Percentiles rank a stretch among this genome's conserved stretches.
phyloP scores from a whole-genome alignment of 2,329 filamentous ascomycete genomes.

The Stachybotrys echinatus region DNA sequence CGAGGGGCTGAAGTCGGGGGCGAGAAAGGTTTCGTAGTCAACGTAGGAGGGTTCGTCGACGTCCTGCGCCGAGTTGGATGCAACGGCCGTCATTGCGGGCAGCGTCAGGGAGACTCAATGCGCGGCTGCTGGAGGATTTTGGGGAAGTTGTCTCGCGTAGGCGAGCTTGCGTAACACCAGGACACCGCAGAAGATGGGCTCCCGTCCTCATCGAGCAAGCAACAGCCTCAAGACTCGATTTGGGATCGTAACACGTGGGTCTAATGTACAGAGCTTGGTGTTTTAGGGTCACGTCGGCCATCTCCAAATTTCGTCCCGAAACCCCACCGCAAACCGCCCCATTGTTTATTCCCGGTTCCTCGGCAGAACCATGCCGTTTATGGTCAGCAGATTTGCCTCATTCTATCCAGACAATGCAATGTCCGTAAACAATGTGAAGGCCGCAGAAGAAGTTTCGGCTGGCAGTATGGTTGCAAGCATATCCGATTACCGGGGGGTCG shows the following conservation, averaged over 20 bases:
- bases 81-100: conserved; percentile 4
- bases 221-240: too few relatives aligned
- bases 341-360: not conserved
- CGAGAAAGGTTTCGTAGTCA: conserved; percentile 88
- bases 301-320: not conserved
- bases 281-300: not conserved
- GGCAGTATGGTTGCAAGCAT: too few relatives aligned
- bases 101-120: too few relatives aligned
- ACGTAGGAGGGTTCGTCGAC: conserved; percentile 76
- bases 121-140: too few relatives aligned
- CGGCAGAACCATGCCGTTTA: not conserved
- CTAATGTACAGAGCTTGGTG: not conserved
- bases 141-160: too few relatives aligned
- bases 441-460: too few relatives aligned
- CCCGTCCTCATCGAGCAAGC: too few relatives aligned
- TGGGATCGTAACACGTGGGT: too few relatives aligned
- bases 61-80: conserved; percentile 1
- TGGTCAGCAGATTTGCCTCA: not conserved
- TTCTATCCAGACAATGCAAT: not conserved
- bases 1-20: conserved; percentile 73
- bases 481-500: too few relatives aligned
- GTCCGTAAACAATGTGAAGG: too few relatives aligned
- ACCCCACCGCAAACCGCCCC: not conserved
- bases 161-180: too few relatives aligned
- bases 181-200: too few relatives aligned